Percentiles rank a stretch among this genome's conserved stretches.
phyloP scores from a whole-genome alignment of 2,329 filamentous ascomycete genomes.

The Microcera coccophila region DNA sequence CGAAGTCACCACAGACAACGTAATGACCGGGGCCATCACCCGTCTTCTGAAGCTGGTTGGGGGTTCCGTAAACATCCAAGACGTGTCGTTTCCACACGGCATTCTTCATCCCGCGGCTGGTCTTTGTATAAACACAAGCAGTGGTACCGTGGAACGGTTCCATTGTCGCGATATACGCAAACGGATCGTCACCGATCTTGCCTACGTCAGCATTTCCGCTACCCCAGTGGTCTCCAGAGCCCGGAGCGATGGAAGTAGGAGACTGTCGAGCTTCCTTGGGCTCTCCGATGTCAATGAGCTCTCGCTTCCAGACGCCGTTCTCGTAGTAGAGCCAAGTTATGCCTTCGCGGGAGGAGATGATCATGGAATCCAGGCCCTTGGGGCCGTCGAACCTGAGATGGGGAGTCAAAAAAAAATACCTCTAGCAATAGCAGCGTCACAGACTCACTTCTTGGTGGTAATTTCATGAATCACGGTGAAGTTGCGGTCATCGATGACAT shows the following conservation, averaged over 20 bases:
- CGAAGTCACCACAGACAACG: conserved; percentile 1
- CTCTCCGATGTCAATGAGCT: conserved; percentile 6
- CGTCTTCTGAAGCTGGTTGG: conserved; percentile 1
- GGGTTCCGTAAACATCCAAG: conserved; percentile 8
- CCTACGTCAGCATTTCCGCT: conserved; percentile 4
- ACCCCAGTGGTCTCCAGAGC: conserved; percentile 7
- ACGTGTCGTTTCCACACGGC: conserved; percentile 8
- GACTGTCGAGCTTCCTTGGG: conserved; percentile 1
- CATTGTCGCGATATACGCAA: conserved; percentile 5
- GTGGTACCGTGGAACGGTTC: conserved; percentile 2
- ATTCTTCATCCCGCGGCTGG: neutral
- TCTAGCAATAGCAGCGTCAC: too few species aligned
- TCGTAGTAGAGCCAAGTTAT: conserved; percentile 6
- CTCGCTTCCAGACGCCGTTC: conserved; percentile 5
- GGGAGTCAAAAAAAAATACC: too few species aligned
- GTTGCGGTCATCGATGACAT: too few species aligned
- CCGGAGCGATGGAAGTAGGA: conserved; percentile 1
- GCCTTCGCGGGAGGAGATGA: conserved; percentile 5
- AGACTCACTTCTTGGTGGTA: too few species aligned
- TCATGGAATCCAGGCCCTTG: conserved; percentile 7
- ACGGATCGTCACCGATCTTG: conserved; percentile 6
- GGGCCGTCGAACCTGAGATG: too few species aligned
- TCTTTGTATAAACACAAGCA: conserved; percentile 1
- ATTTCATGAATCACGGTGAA: too few species aligned
- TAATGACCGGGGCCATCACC: conserved; percentile 6